Evolutionary conservation across 495 filamentous ascomycete species (phyloP), one percentile per base, ranked within the genome.

Genomic region (Lasiosphaeris hirsuta): DNA sequence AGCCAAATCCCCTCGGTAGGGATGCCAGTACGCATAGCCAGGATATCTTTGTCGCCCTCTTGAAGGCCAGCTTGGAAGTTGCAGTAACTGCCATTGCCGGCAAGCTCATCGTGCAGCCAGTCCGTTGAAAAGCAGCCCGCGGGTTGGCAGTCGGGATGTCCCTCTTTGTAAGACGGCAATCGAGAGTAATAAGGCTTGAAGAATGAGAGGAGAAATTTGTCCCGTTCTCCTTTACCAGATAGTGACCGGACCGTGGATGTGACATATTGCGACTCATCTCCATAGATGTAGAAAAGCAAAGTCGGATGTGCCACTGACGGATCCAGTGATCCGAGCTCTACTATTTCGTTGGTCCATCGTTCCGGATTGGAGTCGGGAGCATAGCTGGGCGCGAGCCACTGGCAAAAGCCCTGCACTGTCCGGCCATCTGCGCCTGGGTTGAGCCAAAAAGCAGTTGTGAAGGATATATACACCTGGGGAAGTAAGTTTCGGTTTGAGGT

Each of bases 251-350:
- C 62, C 37, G 68, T 65, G 39, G 77, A 62, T 0, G 76, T 74
- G 10, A 83, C 66, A 59, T 70, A 76, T 58, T 63, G 66, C 17
- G 74, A 85, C 67, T 81, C 80, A 53, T 70, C 75, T 7, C 92
- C 94, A 65, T 87, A 91, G 58, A 86, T 85, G 78, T 98, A 98
- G 79, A 95, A 98, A 19, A 98, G 81, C 15, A 98, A 79, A 2
- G 92, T 96, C 10, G 94, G 89, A 35, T 96, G 92, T 4, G 86
- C 79, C 62, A 72, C 80, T 0, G 75, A 64, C 0, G 62, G 57
- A 0, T 83, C 78, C 15, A 96, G 77, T 3, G 87, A 81, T 42
- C 86, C 83, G 35, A 98, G 76, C 54, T 92, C 91, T 57, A 96
- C 75, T 60, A 80, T 78, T 74, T 94, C 88, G 73, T 91, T 88